Base-by-base conservation (phyloP, 257 asterid species). In the Leptodermis oblonga region DNA sequence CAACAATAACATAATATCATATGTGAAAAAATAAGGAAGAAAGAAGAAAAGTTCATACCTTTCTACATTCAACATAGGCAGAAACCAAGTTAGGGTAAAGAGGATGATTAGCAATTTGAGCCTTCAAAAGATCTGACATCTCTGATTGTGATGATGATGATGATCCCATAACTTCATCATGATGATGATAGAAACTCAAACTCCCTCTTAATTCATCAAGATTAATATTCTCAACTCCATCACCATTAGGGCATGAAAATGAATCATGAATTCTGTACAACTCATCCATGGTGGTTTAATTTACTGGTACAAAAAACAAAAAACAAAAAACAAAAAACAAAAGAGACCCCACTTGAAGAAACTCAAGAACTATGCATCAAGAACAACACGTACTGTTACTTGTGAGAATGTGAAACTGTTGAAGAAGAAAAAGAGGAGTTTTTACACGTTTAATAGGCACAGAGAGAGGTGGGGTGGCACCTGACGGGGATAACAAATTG, bases 41-140 rank as follows among this genome's bases (percentile, higher is more conserved):
- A 1, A 34, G 60, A 31, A 60, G 18, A 4, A n/a, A n/a, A 0
- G 48, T 18, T 45, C n/a, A n/a, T 60, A 91, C 97, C 96, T 92
- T 89, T 73, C 80, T 79, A 72, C 98, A 89, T 5, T 87, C 84
- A 72, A 87, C 80, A 61, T 81, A 89, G 43, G 98, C 95, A 48
- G 90, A 83, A 22, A 89, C 77, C 76, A 92, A 81, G 77, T 73
- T 77, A 52, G 98, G 91, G 76, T 87, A 92, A 58, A 87, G 90
- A 78, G 94, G 96, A 83, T 92, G 98, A 81, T 65, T 84, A 62
- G 94, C 90, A 65, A 92, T 89, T 86, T 86, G 95, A 25, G 88
- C 80, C 77, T 92, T 92, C 61, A 86, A 79, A 67, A 78, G 4
- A 68, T 89, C 89, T 34, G 86, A 77, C 81, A 82, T 74, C 30